Evolutionary conservation across 164 flowering plant genomes (phyloP).

Genomic region (Magnolia sinica): DNA sequence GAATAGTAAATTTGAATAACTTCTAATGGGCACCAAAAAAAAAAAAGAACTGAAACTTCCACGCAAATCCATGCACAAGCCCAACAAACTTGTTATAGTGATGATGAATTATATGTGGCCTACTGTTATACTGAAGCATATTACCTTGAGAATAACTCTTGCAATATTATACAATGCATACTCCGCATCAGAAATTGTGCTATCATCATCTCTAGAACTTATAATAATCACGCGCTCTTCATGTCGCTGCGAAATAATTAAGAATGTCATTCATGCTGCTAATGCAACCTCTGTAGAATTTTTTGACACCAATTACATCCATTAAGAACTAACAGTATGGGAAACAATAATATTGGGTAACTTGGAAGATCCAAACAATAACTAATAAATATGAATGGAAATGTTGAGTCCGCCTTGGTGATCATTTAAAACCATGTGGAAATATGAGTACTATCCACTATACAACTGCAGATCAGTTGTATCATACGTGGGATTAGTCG

Average conservation of each 20-base stretch:
- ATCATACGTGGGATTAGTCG: no score
- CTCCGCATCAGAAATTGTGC: conserved; percentile 63
- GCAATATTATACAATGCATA: conserved; percentile 71
- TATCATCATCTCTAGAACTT: conserved; percentile 59
- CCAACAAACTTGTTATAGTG: no score
- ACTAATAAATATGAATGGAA: background rate
- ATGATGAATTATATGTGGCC: no score
- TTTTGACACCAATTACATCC: background rate
- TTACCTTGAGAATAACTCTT: conserved; percentile 59
- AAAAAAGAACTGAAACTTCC: no score
- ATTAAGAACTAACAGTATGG: background rate
- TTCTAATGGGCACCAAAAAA: no score
- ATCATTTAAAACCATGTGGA: background rate
- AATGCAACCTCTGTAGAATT: background rate
- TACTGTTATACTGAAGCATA: background rate
- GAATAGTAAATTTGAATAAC: no score
- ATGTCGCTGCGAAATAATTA: conserved; percentile 44
- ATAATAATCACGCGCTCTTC: conserved; percentile 89
- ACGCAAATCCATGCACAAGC: no score
- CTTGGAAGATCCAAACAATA: background rate
- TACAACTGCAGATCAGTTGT: background rate
- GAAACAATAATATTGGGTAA: background rate
- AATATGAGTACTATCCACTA: background rate
- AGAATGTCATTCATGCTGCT: background rate
- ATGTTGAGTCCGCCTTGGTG: background rate